Base-by-base conservation (phyloP, 331 rosid species). In the Dryas integrifolia region DNA sequence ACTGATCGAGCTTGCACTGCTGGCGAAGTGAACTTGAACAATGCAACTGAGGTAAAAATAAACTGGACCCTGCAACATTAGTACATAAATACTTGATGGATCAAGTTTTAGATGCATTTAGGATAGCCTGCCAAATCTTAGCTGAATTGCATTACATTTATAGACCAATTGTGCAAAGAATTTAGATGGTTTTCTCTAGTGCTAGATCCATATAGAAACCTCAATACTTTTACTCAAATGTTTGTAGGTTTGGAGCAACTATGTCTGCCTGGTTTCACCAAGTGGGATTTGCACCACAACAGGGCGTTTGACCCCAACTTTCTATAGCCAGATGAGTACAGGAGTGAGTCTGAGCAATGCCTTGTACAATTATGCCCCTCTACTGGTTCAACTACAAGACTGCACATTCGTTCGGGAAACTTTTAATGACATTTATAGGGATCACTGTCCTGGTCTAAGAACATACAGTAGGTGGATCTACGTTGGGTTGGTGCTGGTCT, bases 281-380 rank as follows among this genome's bases (percentile, higher is more conserved):
- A 48, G 40, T 0, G 90, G 84, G 47, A 62, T 76, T 52, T 86
- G 90, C 80, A 72, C 78, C 26, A 83, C 87, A 38, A 70, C 81
- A 0, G 90, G 90, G 14, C 83, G 90, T 4, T 73, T 86, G 77
- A 83, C 87, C 18, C 90, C 90, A 0, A 65, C 73, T 3, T 76
- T 86, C 57, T 86, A 83, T 72, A 69, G 56, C 74, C 85, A 86
- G 65, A 86, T 86, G 90, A 56, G 39, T 7, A 59, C 64, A 21
- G 90, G 82, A 58, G 76, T 86, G 7, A 78, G 77, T 41, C 58
- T 80, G 52, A 66, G 84, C 43, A 35, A 63, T 66, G 82, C 80
- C 7, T 44, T 83, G 69, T 6, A 44, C 35, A 67, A 65, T 49
- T 65, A 78, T 69, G 78, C 75, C 24, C 85, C 90, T 47, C 49